These are phyloP conservation scores for Viola pubescens DNA, from an alignment of 441 rosid species.

Conservation along the genomic window DNA sequence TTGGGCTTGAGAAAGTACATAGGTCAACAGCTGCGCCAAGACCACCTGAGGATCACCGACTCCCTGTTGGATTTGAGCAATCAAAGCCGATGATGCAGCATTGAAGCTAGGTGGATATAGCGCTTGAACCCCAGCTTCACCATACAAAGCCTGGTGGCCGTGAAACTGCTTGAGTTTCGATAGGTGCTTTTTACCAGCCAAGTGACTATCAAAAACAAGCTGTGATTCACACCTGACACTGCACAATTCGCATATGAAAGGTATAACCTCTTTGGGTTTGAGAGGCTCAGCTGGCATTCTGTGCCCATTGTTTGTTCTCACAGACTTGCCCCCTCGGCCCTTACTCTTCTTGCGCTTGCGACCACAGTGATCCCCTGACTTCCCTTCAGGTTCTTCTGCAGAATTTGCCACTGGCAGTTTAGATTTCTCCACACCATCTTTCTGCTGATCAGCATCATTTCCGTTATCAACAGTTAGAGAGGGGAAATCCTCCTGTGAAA, in stretches of 20 bases:
- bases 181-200: neutral
- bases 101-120: neutral
- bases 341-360: neutral
- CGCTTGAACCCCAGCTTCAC: neutral
- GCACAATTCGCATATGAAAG: neutral
- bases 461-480: neutral
- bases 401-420: neutral
- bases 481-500: neutral
- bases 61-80: neutral
- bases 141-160: neutral
- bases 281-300: neutral
- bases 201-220: neutral
- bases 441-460: neutral
- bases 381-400: neutral
- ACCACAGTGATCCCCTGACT: neutral
- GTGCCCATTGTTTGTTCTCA: neutral
- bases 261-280: neutral
- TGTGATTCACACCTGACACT: neutral
- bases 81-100: neutral
- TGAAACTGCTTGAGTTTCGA: neutral
- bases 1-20: neutral
- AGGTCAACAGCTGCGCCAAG: neutral
- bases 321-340: neutral
- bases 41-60: neutral
- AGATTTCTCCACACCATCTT: neutral